Conservation (phyloP, 805 yeast genomes). For the Sungouiozyma intestinalis region DNA sequence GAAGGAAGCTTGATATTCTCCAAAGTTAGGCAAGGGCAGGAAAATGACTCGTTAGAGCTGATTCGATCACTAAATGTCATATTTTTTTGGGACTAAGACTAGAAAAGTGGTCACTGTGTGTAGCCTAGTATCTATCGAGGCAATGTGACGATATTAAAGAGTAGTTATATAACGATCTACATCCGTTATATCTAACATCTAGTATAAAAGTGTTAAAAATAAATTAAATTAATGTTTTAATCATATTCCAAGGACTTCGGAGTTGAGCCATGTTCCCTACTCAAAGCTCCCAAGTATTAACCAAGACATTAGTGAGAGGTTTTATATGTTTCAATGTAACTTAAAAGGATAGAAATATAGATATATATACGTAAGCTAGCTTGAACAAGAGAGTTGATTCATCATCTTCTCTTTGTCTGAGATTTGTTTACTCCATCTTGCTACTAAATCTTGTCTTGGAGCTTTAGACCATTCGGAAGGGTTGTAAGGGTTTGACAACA, state of each 20-base stretch:
- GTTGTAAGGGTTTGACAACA: slow-evolving; percentile 73
- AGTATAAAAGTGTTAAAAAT: neutral
- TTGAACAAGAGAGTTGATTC: slow-evolving; percentile 68
- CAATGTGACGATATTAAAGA: too few species aligned
- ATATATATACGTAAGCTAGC: slow-evolving; percentile 12
- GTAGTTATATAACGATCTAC: too few species aligned
- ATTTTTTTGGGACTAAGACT: too few species aligned
- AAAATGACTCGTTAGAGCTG: neutral
- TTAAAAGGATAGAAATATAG: too few species aligned
- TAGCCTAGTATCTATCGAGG: too few species aligned
- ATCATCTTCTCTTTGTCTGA: slow-evolving; percentile 42
- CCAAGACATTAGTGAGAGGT: too few species aligned
- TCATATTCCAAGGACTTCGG: neutral
- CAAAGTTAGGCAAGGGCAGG: slow-evolving; percentile 6
- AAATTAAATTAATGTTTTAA: neutral
- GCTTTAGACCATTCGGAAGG: slow-evolving; percentile 51
- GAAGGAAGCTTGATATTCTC: slow-evolving; percentile 9
- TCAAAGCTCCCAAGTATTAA: too few species aligned
- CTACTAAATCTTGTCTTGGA: slow-evolving; percentile 43
- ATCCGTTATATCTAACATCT: too few species aligned
- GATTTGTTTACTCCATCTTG: slow-evolving; percentile 34
- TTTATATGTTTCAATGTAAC: too few species aligned
- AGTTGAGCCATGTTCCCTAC: too few species aligned
- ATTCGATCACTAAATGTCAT: too few species aligned
- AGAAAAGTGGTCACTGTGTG: too few species aligned